A percentile compares a stretch with the other conserved stretches of the same genome.
Conservation (phyloP, 805 yeast species). For the Alloascoidea africana region DNA sequence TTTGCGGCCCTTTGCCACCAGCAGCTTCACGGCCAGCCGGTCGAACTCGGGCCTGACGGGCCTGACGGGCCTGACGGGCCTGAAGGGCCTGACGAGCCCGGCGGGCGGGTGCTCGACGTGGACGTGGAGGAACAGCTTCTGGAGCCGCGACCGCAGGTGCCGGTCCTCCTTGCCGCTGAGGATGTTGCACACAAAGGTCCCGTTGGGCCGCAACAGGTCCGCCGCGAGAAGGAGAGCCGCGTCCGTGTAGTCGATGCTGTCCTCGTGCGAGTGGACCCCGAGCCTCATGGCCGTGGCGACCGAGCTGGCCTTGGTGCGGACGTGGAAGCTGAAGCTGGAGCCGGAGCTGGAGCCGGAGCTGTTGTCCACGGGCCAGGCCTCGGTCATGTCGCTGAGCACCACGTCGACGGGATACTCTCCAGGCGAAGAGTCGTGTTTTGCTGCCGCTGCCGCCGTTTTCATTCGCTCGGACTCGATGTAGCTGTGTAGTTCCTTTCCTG, state of each 20-base stretch:
- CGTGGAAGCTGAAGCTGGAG: slow-evolving; percentile 72
- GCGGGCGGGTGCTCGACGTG: slow-evolving; percentile 61
- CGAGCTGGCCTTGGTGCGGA: slow-evolving; percentile 76
- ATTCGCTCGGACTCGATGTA: neutral
- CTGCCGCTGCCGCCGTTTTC: too few species aligned
- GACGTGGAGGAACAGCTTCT: slow-evolving; percentile 45
- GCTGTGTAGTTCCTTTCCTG: too few species aligned
- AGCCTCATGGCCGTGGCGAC: slow-evolving; percentile 47
- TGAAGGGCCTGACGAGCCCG: too few species aligned
- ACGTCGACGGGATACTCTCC: slow-evolving; percentile 38
- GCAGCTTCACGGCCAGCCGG: too few species aligned
- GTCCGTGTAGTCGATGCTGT: neutral
- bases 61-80: too few species aligned
- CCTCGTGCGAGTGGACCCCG: neutral
- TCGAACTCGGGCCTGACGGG: too few species aligned
- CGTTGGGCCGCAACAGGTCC: slow-evolving; percentile 51
- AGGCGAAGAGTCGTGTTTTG: too few species aligned
- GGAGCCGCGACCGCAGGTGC: slow-evolving; percentile 42
- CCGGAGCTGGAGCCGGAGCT: slow-evolving; percentile 55
- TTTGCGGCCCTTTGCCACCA: too few species aligned
- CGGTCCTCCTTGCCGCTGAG: slow-evolving; percentile 72
- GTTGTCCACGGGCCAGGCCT: slow-evolving; percentile 29
- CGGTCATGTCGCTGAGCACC: slow-evolving; percentile 75
- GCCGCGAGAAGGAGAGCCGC: slow-evolving; percentile 66
- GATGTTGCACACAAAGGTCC: slow-evolving; percentile 68